Evolutionary conservation across 2,329 filamentous ascomycete genomes (phyloP).

Genomic region (Rhinocladiella similis): DNA sequence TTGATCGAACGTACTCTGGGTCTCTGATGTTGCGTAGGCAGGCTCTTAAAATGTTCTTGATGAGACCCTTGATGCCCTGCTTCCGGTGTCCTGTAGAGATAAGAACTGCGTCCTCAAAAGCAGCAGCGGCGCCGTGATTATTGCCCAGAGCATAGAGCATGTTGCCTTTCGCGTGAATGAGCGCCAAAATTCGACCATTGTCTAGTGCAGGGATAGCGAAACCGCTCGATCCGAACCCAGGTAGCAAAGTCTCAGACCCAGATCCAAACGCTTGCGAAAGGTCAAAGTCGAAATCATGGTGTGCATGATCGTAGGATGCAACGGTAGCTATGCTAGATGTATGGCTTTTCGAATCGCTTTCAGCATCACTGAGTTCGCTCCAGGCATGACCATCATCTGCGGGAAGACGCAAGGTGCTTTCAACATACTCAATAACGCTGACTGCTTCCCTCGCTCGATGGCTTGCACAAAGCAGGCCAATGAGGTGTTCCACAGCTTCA

Average conservation of each 20-base stretch:
- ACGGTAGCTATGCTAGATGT: conserved; percentile 53
- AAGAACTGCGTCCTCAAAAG: conserved; percentile 92
- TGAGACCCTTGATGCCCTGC: conserved; percentile 73
- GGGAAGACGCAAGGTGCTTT: conserved; percentile 65
- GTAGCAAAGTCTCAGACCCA: conserved; percentile 28
- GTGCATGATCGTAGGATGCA: conserved; percentile 56
- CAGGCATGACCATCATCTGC: conserved; percentile 50
- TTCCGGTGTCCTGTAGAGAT: conserved; percentile 76
- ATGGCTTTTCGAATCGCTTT: conserved; percentile 56
- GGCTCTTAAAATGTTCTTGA: conserved; percentile 72
- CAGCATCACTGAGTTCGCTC: conserved; percentile 61
- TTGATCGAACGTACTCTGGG: conserved; percentile 33
- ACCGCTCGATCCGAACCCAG: conserved; percentile 73
- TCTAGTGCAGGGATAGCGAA: conserved; percentile 83
- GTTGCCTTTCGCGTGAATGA: conserved; percentile 97
- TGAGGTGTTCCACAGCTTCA: conserved; percentile 91
- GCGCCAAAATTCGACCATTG: conserved; percentile 88
- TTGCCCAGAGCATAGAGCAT: conserved; percentile 92
- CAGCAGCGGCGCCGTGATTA: conserved; percentile 74
- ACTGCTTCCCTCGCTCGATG: conserved; percentile 83
- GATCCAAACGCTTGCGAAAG: conserved; percentile 4
- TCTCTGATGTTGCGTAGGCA: conserved; percentile 30
- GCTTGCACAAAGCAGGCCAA: conserved; percentile 79
- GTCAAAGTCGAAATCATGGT: conserved; percentile 58
- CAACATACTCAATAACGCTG: conserved; percentile 80